Conservation (phyloP, 73 alveolate genomes). For the Paramecium bursaria region DNA sequence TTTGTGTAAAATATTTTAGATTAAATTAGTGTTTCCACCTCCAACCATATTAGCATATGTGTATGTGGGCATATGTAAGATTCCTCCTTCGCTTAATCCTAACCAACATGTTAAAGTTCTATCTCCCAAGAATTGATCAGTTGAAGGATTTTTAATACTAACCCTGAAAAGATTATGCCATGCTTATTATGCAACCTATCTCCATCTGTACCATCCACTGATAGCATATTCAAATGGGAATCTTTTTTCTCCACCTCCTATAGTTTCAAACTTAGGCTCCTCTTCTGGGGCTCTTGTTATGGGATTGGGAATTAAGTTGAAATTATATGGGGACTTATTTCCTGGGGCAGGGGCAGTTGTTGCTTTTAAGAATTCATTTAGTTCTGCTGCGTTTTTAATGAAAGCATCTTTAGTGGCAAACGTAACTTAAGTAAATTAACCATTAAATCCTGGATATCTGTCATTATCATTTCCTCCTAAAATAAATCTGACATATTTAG, state of each 20-base stretch:
- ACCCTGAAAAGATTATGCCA: slow-evolving; percentile 68
- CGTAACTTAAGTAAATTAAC: slow-evolving; percentile 43
- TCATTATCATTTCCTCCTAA: slow-evolving; percentile 52
- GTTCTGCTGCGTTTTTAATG: background rate
- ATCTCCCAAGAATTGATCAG: slow-evolving; percentile 46
- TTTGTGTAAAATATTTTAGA: slow-evolving; percentile 29
- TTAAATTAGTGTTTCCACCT: slow-evolving; percentile 24
- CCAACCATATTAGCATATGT: slow-evolving; percentile 43
- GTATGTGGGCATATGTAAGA: slow-evolving; percentile 54
- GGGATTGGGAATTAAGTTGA: slow-evolving; percentile 9
- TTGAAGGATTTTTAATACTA: slow-evolving; percentile 48
- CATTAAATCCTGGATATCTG: slow-evolving; percentile 60
- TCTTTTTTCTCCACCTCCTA: background rate
- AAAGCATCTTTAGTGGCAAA: slow-evolving; percentile 28
- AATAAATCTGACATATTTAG: slow-evolving; percentile 52
- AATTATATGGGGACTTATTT: no score
- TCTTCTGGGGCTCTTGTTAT: slow-evolving; percentile 4
- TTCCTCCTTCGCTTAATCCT: slow-evolving; percentile 55
- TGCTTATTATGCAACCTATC: slow-evolving; percentile 45
- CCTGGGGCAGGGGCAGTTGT: background rate
- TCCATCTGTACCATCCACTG: slow-evolving; percentile 66
- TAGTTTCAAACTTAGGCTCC: slow-evolving; percentile 8
- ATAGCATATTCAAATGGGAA: slow-evolving; percentile 55
- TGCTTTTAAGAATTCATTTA: background rate
- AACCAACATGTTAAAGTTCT: slow-evolving; percentile 51